Evolutionary conservation across 805 yeast genomes (phyloP).

Genomic region (Komagataella ulmi): DNA sequence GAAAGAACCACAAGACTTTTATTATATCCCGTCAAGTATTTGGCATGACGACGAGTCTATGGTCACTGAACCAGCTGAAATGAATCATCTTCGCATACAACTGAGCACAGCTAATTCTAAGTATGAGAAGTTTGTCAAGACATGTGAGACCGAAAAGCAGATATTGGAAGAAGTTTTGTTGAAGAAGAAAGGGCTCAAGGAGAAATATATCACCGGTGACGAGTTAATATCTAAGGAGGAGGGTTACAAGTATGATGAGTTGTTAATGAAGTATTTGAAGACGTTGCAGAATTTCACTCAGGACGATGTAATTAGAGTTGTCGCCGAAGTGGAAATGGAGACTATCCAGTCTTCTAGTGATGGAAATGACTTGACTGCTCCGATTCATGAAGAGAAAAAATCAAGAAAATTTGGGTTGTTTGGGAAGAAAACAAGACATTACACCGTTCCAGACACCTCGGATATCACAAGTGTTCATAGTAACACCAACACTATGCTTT

Average conservation of each 20-base stretch:
- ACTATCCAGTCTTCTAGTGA: slow-evolving; percentile 79
- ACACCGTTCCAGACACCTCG: neutral
- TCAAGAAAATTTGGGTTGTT: slow-evolving; percentile 36
- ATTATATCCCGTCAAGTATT: slow-evolving; percentile 76
- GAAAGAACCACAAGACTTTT: slow-evolving; percentile 80
- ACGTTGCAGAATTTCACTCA: slow-evolving; percentile 49
- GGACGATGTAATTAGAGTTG: slow-evolving; percentile 63
- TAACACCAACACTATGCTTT: neutral
- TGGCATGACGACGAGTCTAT: slow-evolving; percentile 95
- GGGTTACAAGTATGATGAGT: slow-evolving; percentile 30
- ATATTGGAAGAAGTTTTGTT: slow-evolving; percentile 26
- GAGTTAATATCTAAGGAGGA: slow-evolving; percentile 25
- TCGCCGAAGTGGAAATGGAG: slow-evolving; percentile 79
- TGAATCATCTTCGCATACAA: slow-evolving; percentile 38
- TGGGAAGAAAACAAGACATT: slow-evolving; percentile 2
- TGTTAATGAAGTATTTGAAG: slow-evolving; percentile 36
- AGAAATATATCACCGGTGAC: slow-evolving; percentile 19
- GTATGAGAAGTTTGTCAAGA: slow-evolving; percentile 25
- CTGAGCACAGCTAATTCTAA: slow-evolving; percentile 26
- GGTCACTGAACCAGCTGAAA: slow-evolving; percentile 42
- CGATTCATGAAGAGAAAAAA: slow-evolving; percentile 41
- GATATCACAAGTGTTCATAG: neutral
- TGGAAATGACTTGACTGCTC: slow-evolving; percentile 53
- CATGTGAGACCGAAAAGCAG: slow-evolving; percentile 35
- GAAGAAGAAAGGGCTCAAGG: slow-evolving; percentile 19